A percentile compares a stretch with the other conserved stretches of the same genome.
Conservation (phyloP, 164 flowering plant species). For the Piper longum region DNA sequence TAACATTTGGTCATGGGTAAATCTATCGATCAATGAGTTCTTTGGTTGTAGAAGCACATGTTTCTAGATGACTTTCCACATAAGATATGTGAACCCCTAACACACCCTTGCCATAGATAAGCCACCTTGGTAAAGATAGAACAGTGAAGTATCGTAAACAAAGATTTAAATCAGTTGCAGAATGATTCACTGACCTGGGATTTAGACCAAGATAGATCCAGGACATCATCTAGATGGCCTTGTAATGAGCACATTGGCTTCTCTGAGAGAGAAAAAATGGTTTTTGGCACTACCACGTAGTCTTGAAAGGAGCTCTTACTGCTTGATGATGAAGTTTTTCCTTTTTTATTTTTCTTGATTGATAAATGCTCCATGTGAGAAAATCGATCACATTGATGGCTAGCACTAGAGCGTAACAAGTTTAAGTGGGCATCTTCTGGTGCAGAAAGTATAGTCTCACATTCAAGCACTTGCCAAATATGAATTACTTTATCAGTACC, state of each 20-base stretch:
- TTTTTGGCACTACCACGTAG: constrained; percentile 55
- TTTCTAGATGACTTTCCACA: too few species aligned
- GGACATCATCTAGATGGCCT: constrained; percentile 76
- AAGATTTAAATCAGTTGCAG: background rate
- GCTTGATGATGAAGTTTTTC: constrained; percentile 19
- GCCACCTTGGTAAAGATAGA: too few species aligned
- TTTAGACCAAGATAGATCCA: constrained; percentile 86
- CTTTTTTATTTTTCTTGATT: constrained; percentile 38
- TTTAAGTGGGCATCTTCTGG: constrained; percentile 4
- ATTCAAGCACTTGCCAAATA: constrained; percentile 83
- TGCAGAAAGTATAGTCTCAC: constrained; percentile 19
- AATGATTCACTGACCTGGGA: constrained; percentile 45
- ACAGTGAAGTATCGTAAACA: background rate
- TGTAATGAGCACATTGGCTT: constrained; percentile 61
- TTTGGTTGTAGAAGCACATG: too few species aligned
- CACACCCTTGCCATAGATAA: too few species aligned
- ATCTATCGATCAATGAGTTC: too few species aligned
- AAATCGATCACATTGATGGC: constrained; percentile 15
- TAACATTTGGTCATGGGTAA: too few species aligned
- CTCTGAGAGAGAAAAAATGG: constrained; percentile 56
- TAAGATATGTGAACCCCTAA: too few species aligned
- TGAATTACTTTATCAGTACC: constrained; percentile 75
- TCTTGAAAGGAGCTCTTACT: constrained; percentile 41
- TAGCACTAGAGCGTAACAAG: constrained; percentile 26
- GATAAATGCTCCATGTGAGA: constrained; percentile 7